Base-by-base conservation (phyloP, 176 grass and related monocot genomes). In the Oryza rufipogon region DNA sequence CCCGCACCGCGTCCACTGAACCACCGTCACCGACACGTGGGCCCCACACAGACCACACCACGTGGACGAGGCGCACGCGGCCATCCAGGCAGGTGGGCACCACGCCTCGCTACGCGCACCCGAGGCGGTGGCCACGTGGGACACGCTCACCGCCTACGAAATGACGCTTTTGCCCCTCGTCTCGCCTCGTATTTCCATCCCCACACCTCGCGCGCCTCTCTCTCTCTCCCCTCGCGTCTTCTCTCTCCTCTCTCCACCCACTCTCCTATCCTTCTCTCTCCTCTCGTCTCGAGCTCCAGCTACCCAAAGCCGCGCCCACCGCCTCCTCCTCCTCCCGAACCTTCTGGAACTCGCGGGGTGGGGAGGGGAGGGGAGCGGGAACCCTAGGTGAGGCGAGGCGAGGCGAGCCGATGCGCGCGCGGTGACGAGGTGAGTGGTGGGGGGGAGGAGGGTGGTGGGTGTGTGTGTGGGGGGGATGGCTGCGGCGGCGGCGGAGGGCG, bases 101-200 rank as follows among this genome's bases (percentile, higher is more conserved):
- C 68, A 6, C 64, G 38, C 5, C 70, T 25, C 54, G 80, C 71
- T 76, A 48, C 36, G 30, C 38, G 26, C 25, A 34, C 79, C 86
- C 64, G 39, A 70, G 64, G 49, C 2, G 28, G 61, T 19, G 16
- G 61, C 33, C 36, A 75, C 46, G 58, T 22, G 58, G 58, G 58
- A 23, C 58, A 1, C 58, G 58, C 8, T 63, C 7, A 41, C 1
- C 61, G 2, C 2, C 41, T 1, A 0, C 0, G 32, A 2, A 77
- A 90, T 38, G 72, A 86, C 88, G 0, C 0, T n/a, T 86, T 28
- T 90, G 45, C 78, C 96, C 91, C 87, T 81, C 15, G 8, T 13
- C 7, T 2, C 8, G 3, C 66, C 60, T 39, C 66, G 32, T 75
- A 89, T 87, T 90, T 85, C 60, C 86, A 41, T 72, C 69, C 51